phyloP scores from a whole-genome alignment of 2,329 filamentous ascomycete species.

The Cladosporium sp. region DNA sequence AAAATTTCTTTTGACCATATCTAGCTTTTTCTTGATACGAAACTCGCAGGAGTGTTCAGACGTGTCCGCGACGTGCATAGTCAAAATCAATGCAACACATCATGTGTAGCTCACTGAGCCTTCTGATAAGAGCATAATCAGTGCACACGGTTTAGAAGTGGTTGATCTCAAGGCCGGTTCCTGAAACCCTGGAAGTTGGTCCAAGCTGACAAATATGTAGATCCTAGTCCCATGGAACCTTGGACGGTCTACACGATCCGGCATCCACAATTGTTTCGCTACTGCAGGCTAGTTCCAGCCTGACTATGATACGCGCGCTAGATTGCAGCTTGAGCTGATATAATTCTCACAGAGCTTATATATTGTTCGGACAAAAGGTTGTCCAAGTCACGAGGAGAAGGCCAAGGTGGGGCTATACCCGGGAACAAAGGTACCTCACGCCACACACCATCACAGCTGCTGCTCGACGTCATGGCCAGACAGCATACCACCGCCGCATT shows the following conservation, averaged over 20 bases:
- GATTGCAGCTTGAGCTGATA: not conserved
- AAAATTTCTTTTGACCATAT: not conserved
- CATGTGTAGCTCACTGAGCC: no score
- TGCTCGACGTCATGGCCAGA: conserved; percentile 4
- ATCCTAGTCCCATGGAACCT: not conserved
- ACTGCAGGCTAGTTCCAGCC: not conserved
- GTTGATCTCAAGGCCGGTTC: not conserved
- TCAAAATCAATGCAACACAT: no score
- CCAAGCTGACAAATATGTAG: not conserved
- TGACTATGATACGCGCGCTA: not conserved
- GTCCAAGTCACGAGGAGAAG: not conserved
- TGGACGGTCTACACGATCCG: not conserved
- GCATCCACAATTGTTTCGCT: not conserved
- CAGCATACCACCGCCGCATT: not conserved
- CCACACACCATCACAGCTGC: conserved; percentile 7
- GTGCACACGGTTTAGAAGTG: not conserved
- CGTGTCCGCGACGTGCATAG: not conserved
- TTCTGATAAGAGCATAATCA: no score
- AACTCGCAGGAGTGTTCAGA: not conserved
- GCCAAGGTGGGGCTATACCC: conserved; percentile 10
- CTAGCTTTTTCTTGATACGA: not conserved
- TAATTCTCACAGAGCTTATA: not conserved
- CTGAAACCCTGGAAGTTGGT: not conserved
- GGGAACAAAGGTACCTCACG: not conserved
- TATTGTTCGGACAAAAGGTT: not conserved